Conservation (phyloP, 805 yeast species). For the Wilhelminamyces savonicus region DNA sequence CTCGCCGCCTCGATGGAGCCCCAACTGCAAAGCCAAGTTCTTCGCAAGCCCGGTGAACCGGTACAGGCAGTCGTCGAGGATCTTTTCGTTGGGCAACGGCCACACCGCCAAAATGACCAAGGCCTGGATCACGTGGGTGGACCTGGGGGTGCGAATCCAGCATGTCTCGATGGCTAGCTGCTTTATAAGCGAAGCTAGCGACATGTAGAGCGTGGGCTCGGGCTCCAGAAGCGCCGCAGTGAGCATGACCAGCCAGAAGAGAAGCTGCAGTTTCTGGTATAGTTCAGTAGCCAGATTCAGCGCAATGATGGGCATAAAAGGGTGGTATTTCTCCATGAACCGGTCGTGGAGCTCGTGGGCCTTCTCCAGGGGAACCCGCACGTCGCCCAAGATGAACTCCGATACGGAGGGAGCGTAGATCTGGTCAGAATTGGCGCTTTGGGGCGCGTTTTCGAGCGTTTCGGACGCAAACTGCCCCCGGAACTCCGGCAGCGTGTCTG, state of each 20-base stretch:
- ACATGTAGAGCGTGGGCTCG: constrained; percentile 73
- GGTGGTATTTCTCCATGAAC: constrained; percentile 62
- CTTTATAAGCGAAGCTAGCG: constrained; percentile 70
- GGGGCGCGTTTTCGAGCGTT: no score
- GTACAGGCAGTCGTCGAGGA: constrained; percentile 85
- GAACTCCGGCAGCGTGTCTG: no score
- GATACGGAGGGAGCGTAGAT: constrained; percentile 35
- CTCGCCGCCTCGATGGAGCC: constrained; percentile 81
- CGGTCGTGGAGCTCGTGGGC: constrained; percentile 69
- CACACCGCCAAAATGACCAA: constrained; percentile 76
- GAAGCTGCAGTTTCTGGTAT: constrained; percentile 73
- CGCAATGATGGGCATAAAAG: constrained; percentile 73
- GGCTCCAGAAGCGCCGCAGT: constrained; percentile 86
- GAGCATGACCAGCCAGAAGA: constrained; percentile 87
- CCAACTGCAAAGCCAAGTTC: constrained; percentile 75
- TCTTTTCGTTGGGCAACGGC: constrained; percentile 92
- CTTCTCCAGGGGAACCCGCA: constrained; percentile 54
- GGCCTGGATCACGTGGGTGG: constrained; percentile 91
- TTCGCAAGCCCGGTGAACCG: constrained; percentile 86
- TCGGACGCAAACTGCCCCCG: no score
- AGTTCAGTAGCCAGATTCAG: constrained; percentile 68
- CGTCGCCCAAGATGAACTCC: constrained; percentile 75
- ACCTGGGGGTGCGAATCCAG: constrained; percentile 89
- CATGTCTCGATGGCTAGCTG: constrained; percentile 88
- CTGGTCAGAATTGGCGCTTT: neutral